Percentiles rank a stretch among this genome's conserved stretches.
Evolutionary conservation across 495 filamentous ascomycete species (phyloP).

Genomic region (Aspergillus nidulans): DNA sequence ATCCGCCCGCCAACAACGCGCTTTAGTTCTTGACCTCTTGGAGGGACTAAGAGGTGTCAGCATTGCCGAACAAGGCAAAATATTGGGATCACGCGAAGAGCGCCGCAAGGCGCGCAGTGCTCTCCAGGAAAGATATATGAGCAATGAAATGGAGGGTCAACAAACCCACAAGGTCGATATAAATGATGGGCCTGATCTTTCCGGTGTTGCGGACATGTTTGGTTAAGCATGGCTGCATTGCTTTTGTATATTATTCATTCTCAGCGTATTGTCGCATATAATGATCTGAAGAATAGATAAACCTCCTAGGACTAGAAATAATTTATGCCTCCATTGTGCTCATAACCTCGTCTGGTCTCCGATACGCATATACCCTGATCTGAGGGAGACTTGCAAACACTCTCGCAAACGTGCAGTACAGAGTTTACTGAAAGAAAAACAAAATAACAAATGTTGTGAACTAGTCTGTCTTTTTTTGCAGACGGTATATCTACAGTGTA

Average conservation of each 20-base stretch:
- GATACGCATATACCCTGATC: not conserved
- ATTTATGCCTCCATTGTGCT: not conserved
- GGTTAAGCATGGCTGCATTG: constrained; percentile 27
- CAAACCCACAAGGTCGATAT: constrained; percentile 44
- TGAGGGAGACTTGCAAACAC: not conserved
- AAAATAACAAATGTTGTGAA: constrained; percentile 26
- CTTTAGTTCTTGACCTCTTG: constrained; percentile 79
- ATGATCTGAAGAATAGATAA: constrained; percentile 13
- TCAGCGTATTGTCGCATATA: not conserved
- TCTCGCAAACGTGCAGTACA: not conserved
- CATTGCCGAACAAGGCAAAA: constrained; percentile 87
- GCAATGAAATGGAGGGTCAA: constrained; percentile 42
- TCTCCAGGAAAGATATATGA: constrained; percentile 55
- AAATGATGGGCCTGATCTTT: constrained; percentile 58
- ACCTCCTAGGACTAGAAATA: not conserved
- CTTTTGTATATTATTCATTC: constrained; percentile 9
- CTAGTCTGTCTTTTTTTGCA: constrained; percentile 24
- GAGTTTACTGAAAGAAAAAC: not conserved
- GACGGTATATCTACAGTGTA: constrained; percentile 42
- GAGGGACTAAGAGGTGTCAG: constrained; percentile 82
- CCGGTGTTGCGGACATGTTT: constrained; percentile 67
- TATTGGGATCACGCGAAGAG: constrained; percentile 50
- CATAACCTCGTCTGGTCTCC: not conserved
- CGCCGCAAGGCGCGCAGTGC: constrained; percentile 48
- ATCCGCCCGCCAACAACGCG: constrained; percentile 70